These are phyloP conservation scores for Phytophthora constricta DNA, from an alignment of 352 stramenopile genomes.

Conservation along the genomic window DNA sequence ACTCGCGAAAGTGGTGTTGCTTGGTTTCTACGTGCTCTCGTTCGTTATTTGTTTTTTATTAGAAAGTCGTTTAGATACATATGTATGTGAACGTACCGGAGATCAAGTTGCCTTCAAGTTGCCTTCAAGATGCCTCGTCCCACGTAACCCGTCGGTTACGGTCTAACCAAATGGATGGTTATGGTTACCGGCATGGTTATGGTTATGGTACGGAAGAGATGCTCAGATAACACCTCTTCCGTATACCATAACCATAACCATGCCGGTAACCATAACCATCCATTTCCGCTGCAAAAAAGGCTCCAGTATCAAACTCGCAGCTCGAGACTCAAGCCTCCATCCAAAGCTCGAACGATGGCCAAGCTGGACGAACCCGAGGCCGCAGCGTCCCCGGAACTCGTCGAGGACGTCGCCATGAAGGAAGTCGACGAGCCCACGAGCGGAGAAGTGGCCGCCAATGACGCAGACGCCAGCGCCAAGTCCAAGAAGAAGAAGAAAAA, in stretches of 20 bases:
- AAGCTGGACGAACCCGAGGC: constrained; percentile 35
- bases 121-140: no score
- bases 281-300: background rate
- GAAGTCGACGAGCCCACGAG: constrained; percentile 21
- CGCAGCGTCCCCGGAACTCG: background rate
- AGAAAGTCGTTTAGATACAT: no score
- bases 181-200: no score
- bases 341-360: constrained; percentile 30
- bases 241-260: background rate
- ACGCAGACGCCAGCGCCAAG: constrained; percentile 13
- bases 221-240: background rate
- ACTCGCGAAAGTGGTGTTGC: no score
- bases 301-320: background rate
- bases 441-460: constrained; percentile 4
- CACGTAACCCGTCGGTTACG: no score
- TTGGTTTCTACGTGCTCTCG: no score
- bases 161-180: no score
- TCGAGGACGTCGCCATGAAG: constrained; percentile 25
- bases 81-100: no score
- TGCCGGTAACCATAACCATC: background rate
- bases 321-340: background rate
- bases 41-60: no score
- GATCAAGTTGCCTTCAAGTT: no score
- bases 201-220: no score
- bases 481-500: constrained; percentile 90